Base-by-base conservation (phyloP, 139 green algal genomes). In the Chlamydomonas sp. region DNA sequence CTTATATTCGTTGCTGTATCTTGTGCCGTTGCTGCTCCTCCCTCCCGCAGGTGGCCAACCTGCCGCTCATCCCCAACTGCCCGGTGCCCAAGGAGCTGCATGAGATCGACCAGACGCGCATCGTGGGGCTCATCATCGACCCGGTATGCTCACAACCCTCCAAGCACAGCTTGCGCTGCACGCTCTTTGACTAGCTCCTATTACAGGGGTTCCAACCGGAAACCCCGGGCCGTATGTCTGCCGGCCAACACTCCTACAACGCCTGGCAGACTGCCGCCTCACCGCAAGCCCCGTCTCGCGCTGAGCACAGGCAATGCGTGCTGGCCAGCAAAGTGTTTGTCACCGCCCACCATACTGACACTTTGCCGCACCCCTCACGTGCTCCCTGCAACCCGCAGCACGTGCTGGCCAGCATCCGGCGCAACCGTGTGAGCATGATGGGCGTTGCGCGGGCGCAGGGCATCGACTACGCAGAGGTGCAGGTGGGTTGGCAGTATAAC, bases 71-170 rank as follows among this genome's bases (percentile, higher is more conserved):
- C 10, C 77, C 76, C 17, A 78, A 86, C 31, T 61, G 92, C 71
- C 87, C 88, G 1, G 72, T 93, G 60, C 93, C 93, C 74, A 92
- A 91, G 68, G 87, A 94, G 88, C 85, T 93, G 49, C 88, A 88
- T 49, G 85, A 92, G 75, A 91, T 93, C 59, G 77, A 89, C 78
- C 89, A 88, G 68, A 78, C 62, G n/a, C 93, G 92, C 69, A 90
- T 95, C 59, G 92, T 95, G 80, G 90, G 88, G 8, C 89, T 95
- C 5, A 94, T 86, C 75, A 95, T 95, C 14, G 87, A 94, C 82
- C 90, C 93, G 6, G 31, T 49, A 49, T 49, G 31, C 31, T 49
- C 31, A 49, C 31, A 49, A 49, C 31, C 31, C 31, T 49, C 31
- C 31, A 49, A 49, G 31, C 31, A 49, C 31, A 49, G 31, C 31